Percentiles rank a stretch among this genome's conserved stretches.
Evolutionary conservation across 2,329 filamentous ascomycete species (phyloP).

Genomic region (Dactylonectria macrodidyma): DNA sequence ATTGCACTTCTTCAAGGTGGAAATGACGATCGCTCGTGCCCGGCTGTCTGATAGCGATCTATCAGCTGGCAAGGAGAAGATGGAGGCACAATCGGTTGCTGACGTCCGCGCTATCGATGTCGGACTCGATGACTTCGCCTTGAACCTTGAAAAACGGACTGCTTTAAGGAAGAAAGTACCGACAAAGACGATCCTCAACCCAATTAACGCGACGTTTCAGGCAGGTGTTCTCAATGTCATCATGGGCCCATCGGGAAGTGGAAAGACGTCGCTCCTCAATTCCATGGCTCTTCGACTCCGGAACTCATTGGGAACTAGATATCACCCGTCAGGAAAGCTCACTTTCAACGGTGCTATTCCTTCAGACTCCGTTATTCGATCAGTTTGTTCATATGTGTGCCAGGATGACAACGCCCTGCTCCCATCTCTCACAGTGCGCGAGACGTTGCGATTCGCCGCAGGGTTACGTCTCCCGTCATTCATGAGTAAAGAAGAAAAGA

Average conservation of each 20-base stretch:
- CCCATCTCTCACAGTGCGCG: slow-evolving; percentile 81
- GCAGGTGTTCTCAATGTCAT: slow-evolving; percentile 81
- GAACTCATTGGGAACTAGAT: slow-evolving; percentile 73
- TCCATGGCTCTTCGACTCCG: slow-evolving; percentile 79
- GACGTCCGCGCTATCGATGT: slow-evolving; percentile 75
- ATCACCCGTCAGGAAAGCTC: slow-evolving; percentile 73
- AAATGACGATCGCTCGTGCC: slow-evolving; percentile 79
- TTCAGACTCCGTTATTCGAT: slow-evolving; percentile 77
- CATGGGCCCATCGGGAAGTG: slow-evolving; percentile 84
- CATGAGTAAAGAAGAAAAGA: slow-evolving; percentile 79
- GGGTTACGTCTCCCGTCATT: slow-evolving; percentile 79
- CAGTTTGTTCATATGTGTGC: slow-evolving; percentile 82
- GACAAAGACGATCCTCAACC: slow-evolving; percentile 74
- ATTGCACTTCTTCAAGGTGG: slow-evolving; percentile 74
- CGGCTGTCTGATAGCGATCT: slow-evolving; percentile 72
- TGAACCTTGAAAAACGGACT: slow-evolving; percentile 75
- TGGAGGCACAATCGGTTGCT: slow-evolving; percentile 66
- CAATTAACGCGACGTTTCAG: slow-evolving; percentile 76
- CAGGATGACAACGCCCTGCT: slow-evolving; percentile 84
- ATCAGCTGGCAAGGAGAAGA: slow-evolving; percentile 80
- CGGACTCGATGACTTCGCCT: slow-evolving; percentile 73
- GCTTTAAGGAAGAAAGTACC: slow-evolving; percentile 66
- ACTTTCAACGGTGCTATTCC: slow-evolving; percentile 79
- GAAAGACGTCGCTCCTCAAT: slow-evolving; percentile 83
- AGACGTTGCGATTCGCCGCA: slow-evolving; percentile 80